Percentiles rank a stretch among this genome's conserved stretches.
Evolutionary conservation across 192 early-diverging fungal species (phyloP).

Genomic region (Glomus cerebriforme): DNA sequence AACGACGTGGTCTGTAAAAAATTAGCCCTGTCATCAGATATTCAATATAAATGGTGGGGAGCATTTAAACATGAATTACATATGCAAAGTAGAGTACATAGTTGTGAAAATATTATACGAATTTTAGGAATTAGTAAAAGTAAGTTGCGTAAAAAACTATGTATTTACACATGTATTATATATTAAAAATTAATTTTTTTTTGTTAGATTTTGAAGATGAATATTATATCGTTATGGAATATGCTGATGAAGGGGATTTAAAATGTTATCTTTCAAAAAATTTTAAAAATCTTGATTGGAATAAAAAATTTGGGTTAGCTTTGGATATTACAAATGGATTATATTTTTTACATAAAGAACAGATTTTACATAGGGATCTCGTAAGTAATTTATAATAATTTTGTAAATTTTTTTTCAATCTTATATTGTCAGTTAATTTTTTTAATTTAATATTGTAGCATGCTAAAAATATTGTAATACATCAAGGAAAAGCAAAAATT

Average conservation of each 20-base stretch:
- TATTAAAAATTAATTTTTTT: not conserved
- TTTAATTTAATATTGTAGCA: not conserved
- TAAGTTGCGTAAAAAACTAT: not conserved
- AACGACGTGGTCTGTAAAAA: not conserved
- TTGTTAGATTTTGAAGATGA: not conserved
- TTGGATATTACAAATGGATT: not conserved
- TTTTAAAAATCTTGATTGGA: not conserved
- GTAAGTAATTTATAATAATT: not conserved
- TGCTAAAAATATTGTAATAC: not conserved
- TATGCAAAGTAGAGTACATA: not conserved
- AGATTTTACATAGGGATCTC: constrained; percentile 14
- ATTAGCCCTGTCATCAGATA: not conserved
- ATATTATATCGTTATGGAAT: not conserved
- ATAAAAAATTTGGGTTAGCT: not conserved
- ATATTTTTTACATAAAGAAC: not conserved
- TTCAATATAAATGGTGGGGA: not conserved
- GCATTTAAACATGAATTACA: not conserved
- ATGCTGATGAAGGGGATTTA: not conserved
- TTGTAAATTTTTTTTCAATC: not conserved
- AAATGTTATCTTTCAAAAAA: not conserved
- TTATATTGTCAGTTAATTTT: not conserved
- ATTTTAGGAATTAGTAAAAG: not conserved
- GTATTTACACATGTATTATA: not conserved
- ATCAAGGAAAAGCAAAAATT: not conserved
- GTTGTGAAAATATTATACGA: not conserved